Evolutionary conservation across 2,329 filamentous ascomycete species (phyloP), one percentile per base, ranked within the genome.

Genomic region (Sclerotinia spermophila): DNA sequence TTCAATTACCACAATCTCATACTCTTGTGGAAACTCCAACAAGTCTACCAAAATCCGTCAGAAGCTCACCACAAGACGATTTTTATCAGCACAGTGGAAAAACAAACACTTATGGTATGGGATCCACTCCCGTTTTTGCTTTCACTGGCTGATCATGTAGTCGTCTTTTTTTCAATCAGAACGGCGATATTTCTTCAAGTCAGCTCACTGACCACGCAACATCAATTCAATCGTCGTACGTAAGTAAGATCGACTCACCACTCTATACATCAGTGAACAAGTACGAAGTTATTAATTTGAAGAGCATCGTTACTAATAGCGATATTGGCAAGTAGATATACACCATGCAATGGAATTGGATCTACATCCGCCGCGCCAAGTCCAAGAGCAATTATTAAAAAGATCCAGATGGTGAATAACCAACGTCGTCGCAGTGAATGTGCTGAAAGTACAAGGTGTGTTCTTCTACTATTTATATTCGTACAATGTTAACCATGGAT

Each of bases 121-220:
- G 8, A 48, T 15, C 6, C 48, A 27, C 6, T 19, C 7, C 21
- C 15, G 0, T 2, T 10, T 38, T 27, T 38, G 15, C 7, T 24
- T 33, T 51, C 7, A 15, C 13, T n/a, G 4, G 24, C 61, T 64
- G 33, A 64, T 27, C 11, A 11, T 6, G 7, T 27, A 51, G 61
- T 13, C 7, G 21, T 38, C 15, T n/a, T 10, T 2, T 7, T 33
- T 10, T 45, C 21, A n/a, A 30, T 4, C 30, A 48, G 5, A 45
- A 0, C 21, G 2, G 0, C 1, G 10, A 17, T 15, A 7, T 5
- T 15, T 10, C 19, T 24, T 17, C 44, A 30, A 15, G 13, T 11
- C 4, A 24, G 17, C 24, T 60, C 3, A 8, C 1, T 21, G 19
- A 35, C 27, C 8, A 45, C 0, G 27, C 4, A 24, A 62, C 33